A percentile compares a stretch with the other conserved stretches of the same genome.
These are phyloP conservation scores for Alternaria tenuissima DNA, from an alignment of 2,329 filamentous ascomycete genomes.

Conservation along the genomic window DNA sequence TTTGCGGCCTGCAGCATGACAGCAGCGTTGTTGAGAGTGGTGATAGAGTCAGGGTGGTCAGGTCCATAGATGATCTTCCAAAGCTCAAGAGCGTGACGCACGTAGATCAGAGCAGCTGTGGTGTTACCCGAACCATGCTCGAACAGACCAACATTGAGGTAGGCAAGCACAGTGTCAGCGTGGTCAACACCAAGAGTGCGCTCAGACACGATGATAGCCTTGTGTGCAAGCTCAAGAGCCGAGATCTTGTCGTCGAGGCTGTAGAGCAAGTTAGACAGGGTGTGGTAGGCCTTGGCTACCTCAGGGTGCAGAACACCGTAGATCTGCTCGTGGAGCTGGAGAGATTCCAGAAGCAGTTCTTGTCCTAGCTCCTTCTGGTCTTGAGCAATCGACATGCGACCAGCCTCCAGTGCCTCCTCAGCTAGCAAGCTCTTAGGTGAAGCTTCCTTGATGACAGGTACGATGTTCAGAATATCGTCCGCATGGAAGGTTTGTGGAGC, in stretches of 20 bases:
- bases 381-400: slow-evolving; percentile 93
- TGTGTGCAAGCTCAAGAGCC: slow-evolving; percentile 92
- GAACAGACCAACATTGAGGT: slow-evolving; percentile 94
- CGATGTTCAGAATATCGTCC: slow-evolving; percentile 89
- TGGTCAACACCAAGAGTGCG: slow-evolving; percentile 93
- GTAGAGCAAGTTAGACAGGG: slow-evolving; percentile 94
- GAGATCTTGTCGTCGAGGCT: slow-evolving; percentile 97
- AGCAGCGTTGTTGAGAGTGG: slow-evolving; percentile 97
- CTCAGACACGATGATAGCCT: slow-evolving; percentile 95
- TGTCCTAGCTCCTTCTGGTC: slow-evolving; percentile 95
- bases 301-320: slow-evolving; percentile 97
- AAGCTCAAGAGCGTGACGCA: slow-evolving; percentile 89
- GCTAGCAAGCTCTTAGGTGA: slow-evolving; percentile 88
- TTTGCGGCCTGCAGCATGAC: slow-evolving; percentile 98
- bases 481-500: slow-evolving; percentile 73
- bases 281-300: slow-evolving; percentile 94
- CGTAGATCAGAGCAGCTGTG: slow-evolving; percentile 83
- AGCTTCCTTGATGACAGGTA: slow-evolving; percentile 95
- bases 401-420: slow-evolving; percentile 94
- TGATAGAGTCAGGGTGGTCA: slow-evolving; percentile 96
- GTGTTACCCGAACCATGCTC: slow-evolving; percentile 93
- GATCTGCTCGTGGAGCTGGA: slow-evolving; percentile 97
- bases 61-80: slow-evolving; percentile 98
- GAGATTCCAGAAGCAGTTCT: slow-evolving; percentile 92
- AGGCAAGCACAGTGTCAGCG: slow-evolving; percentile 91